Conservation (phyloP, 1,284 basidiomycete genomes). For the Mycocalia duriaeana region DNA sequence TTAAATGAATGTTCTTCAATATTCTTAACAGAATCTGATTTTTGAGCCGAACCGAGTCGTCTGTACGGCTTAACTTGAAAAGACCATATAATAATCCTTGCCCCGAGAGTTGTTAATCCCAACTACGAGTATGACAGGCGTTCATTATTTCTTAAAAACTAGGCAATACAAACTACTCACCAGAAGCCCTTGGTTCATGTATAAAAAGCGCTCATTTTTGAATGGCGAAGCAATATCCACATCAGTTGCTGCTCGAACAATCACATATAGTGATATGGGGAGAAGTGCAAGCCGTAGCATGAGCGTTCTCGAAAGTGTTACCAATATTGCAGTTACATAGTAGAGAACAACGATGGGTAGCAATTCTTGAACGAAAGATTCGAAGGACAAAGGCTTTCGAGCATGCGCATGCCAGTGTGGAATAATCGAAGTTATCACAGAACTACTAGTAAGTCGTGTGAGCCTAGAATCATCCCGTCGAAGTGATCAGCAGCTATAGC, state of each 20-base stretch:
- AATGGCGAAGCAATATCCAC: conserved; percentile 34
- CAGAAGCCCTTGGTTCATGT: conserved; percentile 32
- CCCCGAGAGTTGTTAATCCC: conserved; percentile 23
- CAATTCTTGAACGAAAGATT: conserved; percentile 27
- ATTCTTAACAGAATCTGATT: conserved; percentile 2
- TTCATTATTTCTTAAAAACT: not conserved
- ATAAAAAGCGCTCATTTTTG: conserved; percentile 27
- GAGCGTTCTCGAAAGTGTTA: conserved; percentile 38
- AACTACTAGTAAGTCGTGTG: not conserved
- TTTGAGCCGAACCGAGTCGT: conserved; percentile 15
- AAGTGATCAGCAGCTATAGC: too few relatives aligned
- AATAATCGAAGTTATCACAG: conserved; percentile 10
- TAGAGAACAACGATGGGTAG: conserved; percentile 38
- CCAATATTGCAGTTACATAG: conserved; percentile 42
- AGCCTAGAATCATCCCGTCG: too few relatives aligned
- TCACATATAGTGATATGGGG: conserved; percentile 35
- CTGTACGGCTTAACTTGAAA: conserved; percentile 25
- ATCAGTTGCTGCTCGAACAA: conserved; percentile 35
- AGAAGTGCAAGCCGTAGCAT: conserved; percentile 38
- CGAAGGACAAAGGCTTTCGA: conserved; percentile 25
- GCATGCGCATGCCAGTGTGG: conserved; percentile 23
- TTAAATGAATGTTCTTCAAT: not conserved
- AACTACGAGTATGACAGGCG: conserved; percentile 21
- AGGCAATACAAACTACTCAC: conserved; percentile 26
- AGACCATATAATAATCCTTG: conserved; percentile 34